A percentile compares a stretch with the other conserved stretches of the same genome.
phyloP scores from a whole-genome alignment of 1,284 basidiomycete species.

The Lentinus polychrous region DNA sequence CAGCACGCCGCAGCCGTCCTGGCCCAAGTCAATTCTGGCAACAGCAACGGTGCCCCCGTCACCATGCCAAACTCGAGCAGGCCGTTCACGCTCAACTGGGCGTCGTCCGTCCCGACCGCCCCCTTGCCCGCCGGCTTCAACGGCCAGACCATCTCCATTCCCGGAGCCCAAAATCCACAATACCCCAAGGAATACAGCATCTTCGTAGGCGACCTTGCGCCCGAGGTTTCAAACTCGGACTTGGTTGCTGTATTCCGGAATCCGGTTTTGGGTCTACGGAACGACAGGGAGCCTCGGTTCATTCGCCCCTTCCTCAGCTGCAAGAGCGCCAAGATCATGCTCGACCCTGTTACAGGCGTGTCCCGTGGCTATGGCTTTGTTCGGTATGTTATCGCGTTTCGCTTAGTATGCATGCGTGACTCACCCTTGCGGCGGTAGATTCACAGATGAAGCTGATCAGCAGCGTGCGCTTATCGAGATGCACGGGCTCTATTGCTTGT shows the following conservation, averaged over 20 bases:
- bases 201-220: conserved; percentile 85
- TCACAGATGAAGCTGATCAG: conserved; percentile 82
- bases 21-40: conserved; percentile 51
- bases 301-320: conserved; percentile 82
- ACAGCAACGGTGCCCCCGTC: conserved; percentile 25
- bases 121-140: conserved; percentile 30
- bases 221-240: conserved; percentile 86
- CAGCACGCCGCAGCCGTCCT: conserved; percentile 68
- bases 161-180: conserved; percentile 39
- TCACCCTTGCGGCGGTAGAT: conserved; percentile 35
- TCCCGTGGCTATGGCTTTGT: conserved; percentile 89
- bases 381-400: conserved; percentile 39
- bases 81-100: conserved; percentile 77
- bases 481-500: conserved; percentile 83
- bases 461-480: conserved; percentile 85
- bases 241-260: conserved; percentile 84
- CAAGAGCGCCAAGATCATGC: conserved; percentile 91
- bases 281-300: conserved; percentile 76
- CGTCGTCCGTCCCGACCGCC: conserved; percentile 51
- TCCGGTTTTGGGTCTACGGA: conserved; percentile 73
- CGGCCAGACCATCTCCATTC: conserved; percentile 25
- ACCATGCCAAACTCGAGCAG: conserved; percentile 78
- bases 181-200: conserved; percentile 83
- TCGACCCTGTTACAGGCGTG: conserved; percentile 83
- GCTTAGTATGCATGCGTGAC: conserved; percentile 3